Conservation (phyloP, 169 alveolate genomes). For the Cryptosporidium viatorum region DNA sequence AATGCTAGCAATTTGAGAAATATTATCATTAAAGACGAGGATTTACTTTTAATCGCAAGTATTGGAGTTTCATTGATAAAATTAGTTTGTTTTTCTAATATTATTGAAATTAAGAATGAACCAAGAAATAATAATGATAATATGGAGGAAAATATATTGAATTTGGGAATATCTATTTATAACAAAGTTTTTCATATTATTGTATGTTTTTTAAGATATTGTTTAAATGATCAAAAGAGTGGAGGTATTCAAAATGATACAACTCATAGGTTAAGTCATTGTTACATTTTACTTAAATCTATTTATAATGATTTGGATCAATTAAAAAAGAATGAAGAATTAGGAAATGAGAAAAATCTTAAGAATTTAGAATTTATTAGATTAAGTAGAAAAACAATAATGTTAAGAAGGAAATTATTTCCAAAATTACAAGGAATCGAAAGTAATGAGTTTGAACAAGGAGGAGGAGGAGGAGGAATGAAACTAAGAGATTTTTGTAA, state of each 20-base stretch:
- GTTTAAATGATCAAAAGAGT: slow-evolving; percentile 52
- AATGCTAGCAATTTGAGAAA: slow-evolving; percentile 10
- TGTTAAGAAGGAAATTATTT: neutral
- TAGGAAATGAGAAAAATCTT: neutral
- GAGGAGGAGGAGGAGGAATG: neutral
- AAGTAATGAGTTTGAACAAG: neutral
- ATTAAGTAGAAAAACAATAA: neutral
- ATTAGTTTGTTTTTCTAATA: neutral
- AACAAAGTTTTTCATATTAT: slow-evolving; percentile 34
- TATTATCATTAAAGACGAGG: slow-evolving; percentile 38
- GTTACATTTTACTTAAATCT: slow-evolving; percentile 37
- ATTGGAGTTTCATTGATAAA: slow-evolving; percentile 62
- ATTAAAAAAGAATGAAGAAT: neutral
- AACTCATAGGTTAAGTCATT: slow-evolving; percentile 48
- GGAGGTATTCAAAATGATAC: slow-evolving; percentile 67
- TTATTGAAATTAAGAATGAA: neutral
- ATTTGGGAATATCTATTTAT: slow-evolving; percentile 10
- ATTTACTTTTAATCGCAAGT: slow-evolving; percentile 38
- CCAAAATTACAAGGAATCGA: neutral
- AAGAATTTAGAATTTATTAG: neutral
- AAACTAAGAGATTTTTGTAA: neutral
- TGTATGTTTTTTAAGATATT: slow-evolving; percentile 49
- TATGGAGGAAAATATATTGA: neutral
- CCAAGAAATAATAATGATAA: too few species aligned
- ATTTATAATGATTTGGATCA: slow-evolving; percentile 24